phyloP scores from a whole-genome alignment of 31 red algal genomes.

The Asparagopsis taxiformis region DNA sequence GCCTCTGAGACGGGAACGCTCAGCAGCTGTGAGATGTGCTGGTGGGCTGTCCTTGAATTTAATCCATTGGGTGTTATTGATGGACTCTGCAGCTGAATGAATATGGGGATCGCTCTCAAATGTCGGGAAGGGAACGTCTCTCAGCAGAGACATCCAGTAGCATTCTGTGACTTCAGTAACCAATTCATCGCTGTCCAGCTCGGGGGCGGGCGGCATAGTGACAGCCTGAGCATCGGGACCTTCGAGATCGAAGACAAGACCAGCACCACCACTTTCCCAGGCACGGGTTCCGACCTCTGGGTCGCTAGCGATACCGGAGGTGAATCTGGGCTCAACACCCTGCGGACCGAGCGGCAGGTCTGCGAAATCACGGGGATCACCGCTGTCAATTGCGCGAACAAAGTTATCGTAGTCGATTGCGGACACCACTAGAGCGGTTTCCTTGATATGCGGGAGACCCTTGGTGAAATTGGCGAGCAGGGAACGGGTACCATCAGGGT shows the following conservation, averaged over 20 bases:
- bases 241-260: slow-evolving; percentile 7
- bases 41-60: background rate
- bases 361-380: no score
- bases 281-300: slow-evolving; percentile 1
- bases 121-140: slow-evolving; percentile 2
- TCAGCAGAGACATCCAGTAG: slow-evolving; percentile 13
- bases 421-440: slow-evolving; percentile 1
- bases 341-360: no score
- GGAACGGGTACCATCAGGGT: background rate
- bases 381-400: slow-evolving; percentile 20
- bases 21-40: slow-evolving; percentile 1
- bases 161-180: slow-evolving; percentile 14
- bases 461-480: slow-evolving; percentile 27
- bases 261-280: slow-evolving; percentile 30
- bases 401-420: background rate
- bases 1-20: background rate
- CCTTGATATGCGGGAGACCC: slow-evolving; percentile 17
- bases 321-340: no score
- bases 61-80: background rate
- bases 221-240: slow-evolving; percentile 46
- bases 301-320: slow-evolving; percentile 5
- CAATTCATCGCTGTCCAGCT: slow-evolving; percentile 7
- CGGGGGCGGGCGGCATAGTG: slow-evolving; percentile 31
- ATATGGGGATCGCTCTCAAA: slow-evolving; percentile 1
- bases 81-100: background rate